Evolutionary conservation across 2,329 filamentous ascomycete species (phyloP).

Genomic region (Septoria petroselini): DNA sequence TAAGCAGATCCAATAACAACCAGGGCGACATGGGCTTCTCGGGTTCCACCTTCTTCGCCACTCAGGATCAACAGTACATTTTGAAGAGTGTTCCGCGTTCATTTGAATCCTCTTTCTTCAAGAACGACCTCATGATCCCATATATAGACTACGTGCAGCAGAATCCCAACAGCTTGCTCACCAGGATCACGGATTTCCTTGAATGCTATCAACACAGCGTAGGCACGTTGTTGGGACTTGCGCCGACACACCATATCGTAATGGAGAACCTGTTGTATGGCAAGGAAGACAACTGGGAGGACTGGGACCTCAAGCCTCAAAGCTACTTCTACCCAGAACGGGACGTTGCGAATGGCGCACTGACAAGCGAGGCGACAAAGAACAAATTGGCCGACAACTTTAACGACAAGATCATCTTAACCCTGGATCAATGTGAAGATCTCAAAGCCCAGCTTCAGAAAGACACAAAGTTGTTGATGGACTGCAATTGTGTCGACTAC

Average conservation of each 20-base stretch:
- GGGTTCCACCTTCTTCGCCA: constrained; percentile 72
- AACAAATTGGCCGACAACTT: constrained; percentile 66
- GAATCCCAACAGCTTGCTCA: constrained; percentile 60
- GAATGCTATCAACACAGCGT: constrained; percentile 55
- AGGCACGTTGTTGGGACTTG: constrained; percentile 58
- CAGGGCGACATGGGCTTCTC: constrained; percentile 64
- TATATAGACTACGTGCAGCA: constrained; percentile 63
- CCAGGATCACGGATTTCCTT: constrained; percentile 69
- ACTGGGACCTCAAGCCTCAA: constrained; percentile 70
- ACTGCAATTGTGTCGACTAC: constrained; percentile 69
- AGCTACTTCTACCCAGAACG: constrained; percentile 74
- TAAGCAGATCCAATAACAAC: not conserved
- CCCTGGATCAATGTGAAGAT: constrained; percentile 52
- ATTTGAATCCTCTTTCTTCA: constrained; percentile 70
- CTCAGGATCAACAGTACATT: constrained; percentile 62
- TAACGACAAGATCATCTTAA: constrained; percentile 61
- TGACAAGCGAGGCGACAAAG: constrained; percentile 64
- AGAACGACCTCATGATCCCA: constrained; percentile 60
- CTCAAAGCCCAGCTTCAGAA: constrained; percentile 56
- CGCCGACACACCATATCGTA: constrained; percentile 69
- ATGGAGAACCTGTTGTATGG: constrained; percentile 74
- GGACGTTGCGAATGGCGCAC: constrained; percentile 62
- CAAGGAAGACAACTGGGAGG: constrained; percentile 61
- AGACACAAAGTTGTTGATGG: constrained; percentile 62
- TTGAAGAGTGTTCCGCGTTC: constrained; percentile 68